A percentile compares a stretch with the other conserved stretches of the same genome.
Evolutionary conservation across 2,329 filamentous ascomycete species (phyloP).

Genomic region (Talaromyces sp.): DNA sequence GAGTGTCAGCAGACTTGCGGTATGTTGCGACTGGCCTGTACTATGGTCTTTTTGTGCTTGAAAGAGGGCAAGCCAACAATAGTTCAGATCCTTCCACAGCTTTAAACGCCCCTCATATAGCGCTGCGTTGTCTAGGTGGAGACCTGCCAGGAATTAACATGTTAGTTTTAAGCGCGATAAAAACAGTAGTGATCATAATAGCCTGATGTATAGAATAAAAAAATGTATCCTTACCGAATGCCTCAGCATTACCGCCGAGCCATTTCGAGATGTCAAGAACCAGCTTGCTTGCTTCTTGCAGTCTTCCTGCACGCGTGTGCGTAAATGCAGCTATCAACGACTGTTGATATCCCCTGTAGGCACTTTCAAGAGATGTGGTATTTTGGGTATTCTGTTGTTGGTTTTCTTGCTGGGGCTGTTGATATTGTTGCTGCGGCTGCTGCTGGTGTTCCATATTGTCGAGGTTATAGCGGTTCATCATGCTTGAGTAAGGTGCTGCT

Average conservation of each 20-base stretch:
- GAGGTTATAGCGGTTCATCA: slow-evolving; percentile 47
- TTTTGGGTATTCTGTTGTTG: slow-evolving; percentile 30
- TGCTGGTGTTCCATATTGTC: slow-evolving; percentile 30
- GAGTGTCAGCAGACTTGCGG: slow-evolving; percentile 60
- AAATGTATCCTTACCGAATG: slow-evolving; percentile 54
- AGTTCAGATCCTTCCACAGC: slow-evolving; percentile 92
- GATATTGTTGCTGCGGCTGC: slow-evolving; percentile 7
- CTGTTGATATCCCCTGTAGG: slow-evolving; percentile 59
- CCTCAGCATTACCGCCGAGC: slow-evolving; percentile 60
- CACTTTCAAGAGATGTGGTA: slow-evolving; percentile 56
- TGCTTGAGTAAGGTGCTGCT: slow-evolving; percentile 47
- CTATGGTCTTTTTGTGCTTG: slow-evolving; percentile 78
- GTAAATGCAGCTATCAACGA: slow-evolving; percentile 63
- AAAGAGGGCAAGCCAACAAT: slow-evolving; percentile 78
- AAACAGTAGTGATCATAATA: not conserved
- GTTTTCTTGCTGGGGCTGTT: slow-evolving; percentile 6
- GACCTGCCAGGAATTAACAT: slow-evolving; percentile 52
- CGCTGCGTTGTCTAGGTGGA: slow-evolving; percentile 75
- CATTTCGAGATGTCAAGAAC: slow-evolving; percentile 62
- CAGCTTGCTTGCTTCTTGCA: slow-evolving; percentile 55
- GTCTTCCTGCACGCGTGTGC: slow-evolving; percentile 58
- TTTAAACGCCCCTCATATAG: slow-evolving; percentile 72
- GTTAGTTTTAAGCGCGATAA: not conserved
- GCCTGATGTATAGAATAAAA: not conserved
- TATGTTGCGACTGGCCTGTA: slow-evolving; percentile 52